phyloP scores from a whole-genome alignment of 1,139 yeast genomes.

The Candida labiduridarum region DNA sequence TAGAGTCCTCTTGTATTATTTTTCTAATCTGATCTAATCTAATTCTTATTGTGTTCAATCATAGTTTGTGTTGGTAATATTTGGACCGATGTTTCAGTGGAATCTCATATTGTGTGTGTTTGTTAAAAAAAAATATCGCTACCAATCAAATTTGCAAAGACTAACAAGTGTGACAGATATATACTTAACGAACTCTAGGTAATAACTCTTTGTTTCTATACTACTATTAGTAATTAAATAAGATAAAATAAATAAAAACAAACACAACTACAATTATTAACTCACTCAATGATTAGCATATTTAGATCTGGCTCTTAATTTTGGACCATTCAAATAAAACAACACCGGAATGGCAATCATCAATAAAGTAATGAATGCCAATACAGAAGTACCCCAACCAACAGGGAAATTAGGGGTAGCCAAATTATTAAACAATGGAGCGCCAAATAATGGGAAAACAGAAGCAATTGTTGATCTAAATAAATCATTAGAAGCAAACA shows the following conservation, averaged over 20 bases:
- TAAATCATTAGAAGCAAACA: slow-evolving; percentile 33
- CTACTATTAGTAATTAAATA: no score
- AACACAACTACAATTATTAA: neutral
- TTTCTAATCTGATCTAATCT: no score
- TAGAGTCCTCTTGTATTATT: no score
- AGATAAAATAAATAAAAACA: neutral
- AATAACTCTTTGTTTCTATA: no score
- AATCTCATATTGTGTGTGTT: no score
- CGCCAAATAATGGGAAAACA: slow-evolving; percentile 36
- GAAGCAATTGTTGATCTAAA: slow-evolving; percentile 32
- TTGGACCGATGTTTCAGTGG: no score
- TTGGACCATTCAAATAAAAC: slow-evolving; percentile 30
- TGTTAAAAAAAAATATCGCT: no score
- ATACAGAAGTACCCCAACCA: slow-evolving; percentile 67
- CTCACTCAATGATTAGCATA: slow-evolving; percentile 27
- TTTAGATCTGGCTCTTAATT: slow-evolving; percentile 48
- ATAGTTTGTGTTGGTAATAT: no score
- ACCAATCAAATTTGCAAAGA: no score
- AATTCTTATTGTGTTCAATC: no score
- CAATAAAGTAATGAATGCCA: slow-evolving; percentile 56
- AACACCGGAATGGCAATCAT: slow-evolving; percentile 70
- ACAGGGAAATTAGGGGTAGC: slow-evolving; percentile 38
- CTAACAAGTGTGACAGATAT: no score
- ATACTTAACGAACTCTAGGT: no score
- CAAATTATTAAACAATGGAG: slow-evolving; percentile 48